Evolutionary conservation across 306 rosid species (phyloP).

Genomic region (Betula pendula): DNA sequence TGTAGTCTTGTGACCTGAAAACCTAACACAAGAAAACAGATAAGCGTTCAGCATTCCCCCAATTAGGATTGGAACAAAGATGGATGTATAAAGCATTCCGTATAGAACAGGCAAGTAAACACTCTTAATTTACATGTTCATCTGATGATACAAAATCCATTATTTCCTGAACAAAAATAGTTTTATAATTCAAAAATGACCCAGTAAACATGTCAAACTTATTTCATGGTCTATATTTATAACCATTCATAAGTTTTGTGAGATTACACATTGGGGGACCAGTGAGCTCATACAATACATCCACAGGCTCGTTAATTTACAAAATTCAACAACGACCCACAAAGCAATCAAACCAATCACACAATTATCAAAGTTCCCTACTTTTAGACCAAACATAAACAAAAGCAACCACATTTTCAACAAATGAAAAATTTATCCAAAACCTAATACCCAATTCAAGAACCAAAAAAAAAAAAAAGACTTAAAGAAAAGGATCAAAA

Average conservation of each 20-base stretch:
- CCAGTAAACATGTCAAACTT: background rate
- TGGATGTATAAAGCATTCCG: background rate
- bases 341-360: background rate
- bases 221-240: background rate
- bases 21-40: constrained; percentile 44
- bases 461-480: background rate
- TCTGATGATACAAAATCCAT: no score
- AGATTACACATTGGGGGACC: background rate
- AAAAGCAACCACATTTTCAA: background rate
- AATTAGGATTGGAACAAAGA: constrained; percentile 7
- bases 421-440: background rate
- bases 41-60: constrained; percentile 8
- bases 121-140: background rate
- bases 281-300: background rate
- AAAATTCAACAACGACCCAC: background rate
- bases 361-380: background rate
- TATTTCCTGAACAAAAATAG: no score
- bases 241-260: background rate
- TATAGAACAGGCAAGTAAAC: background rate
- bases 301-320: background rate
- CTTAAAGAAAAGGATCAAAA: background rate
- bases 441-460: background rate
- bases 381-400: background rate
- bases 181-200: background rate
- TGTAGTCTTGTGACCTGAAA: constrained; percentile 96